A percentile compares a stretch with the other conserved stretches of the same genome.
phyloP scores from a whole-genome alignment of 768 basidiomycete species.

The Russula sp. region DNA sequence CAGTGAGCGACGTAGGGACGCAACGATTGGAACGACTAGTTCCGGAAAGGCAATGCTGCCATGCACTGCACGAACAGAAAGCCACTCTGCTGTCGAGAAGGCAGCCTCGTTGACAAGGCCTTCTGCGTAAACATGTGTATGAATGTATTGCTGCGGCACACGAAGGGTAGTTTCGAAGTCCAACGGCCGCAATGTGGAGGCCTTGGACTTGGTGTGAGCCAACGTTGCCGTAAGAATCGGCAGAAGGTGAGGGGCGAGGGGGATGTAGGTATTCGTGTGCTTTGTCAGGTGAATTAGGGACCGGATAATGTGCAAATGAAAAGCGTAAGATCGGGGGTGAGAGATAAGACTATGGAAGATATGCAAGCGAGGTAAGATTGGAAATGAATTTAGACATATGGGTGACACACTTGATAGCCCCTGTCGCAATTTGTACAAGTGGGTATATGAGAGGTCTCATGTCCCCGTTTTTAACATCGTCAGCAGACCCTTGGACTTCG shows the following conservation, averaged over 20 bases:
- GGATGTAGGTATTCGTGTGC: constrained; percentile 83
- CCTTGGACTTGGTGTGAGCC: constrained; percentile 65
- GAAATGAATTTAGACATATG: constrained; percentile 1
- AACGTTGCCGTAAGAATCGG: constrained; percentile 81
- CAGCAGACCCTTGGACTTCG: constrained; percentile 52
- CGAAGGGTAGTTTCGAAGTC: constrained; percentile 88
- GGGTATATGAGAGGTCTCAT: constrained; percentile 91
- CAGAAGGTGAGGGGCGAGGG: constrained; percentile 81
- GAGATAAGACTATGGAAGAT: constrained; percentile 67
- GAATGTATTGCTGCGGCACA: constrained; percentile 82
- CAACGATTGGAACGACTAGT: constrained; percentile 72
- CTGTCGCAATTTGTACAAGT: constrained; percentile 89
- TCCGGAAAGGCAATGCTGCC: constrained; percentile 94
- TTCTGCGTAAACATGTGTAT: constrained; percentile 83
- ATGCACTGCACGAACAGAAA: constrained; percentile 64
- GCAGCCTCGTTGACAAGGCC: constrained; percentile 76
- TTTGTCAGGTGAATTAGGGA: constrained; percentile 83
- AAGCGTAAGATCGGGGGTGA: constrained; percentile 88
- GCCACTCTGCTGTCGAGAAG: constrained; percentile 80
- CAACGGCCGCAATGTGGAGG: constrained; percentile 82
- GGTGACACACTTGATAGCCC: constrained; percentile 78
- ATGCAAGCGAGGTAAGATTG: constrained; percentile 6
- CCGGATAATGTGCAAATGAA: constrained; percentile 88
- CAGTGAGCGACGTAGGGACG: constrained; percentile 67
- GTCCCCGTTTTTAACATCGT: constrained; percentile 63